Evolutionary conservation across 257 asterid genomes (phyloP).

Genomic region (Coffea canephora): DNA sequence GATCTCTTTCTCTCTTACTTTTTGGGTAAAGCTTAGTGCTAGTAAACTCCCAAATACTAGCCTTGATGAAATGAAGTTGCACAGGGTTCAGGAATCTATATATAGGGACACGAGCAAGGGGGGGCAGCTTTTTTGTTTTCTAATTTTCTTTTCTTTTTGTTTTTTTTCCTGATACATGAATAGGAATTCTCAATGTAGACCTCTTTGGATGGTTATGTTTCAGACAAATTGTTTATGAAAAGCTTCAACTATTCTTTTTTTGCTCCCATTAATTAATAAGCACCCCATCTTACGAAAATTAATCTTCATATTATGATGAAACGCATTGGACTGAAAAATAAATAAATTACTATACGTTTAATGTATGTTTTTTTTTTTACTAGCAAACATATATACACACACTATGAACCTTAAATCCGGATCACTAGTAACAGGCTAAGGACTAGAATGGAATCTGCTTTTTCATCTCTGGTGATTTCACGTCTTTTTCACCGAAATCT

Average conservation of each 20-base stretch:
- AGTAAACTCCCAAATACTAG: not conserved
- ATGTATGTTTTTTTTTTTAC: no score
- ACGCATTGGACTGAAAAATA: no score
- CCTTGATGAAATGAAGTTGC: conserved; percentile 31
- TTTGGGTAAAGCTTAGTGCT: conserved; percentile 5
- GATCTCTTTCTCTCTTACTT: conserved; percentile 25
- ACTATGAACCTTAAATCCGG: not conserved
- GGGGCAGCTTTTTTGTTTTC: not conserved
- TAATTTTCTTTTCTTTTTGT: not conserved
- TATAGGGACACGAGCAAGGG: not conserved
- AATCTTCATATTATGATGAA: no score
- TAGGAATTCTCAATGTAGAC: no score
- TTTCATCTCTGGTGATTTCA: conserved; percentile 10
- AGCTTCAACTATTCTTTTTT: no score
- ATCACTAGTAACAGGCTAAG: not conserved
- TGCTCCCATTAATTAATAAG: no score
- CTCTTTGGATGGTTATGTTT: no score
- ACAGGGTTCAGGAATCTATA: conserved; percentile 13
- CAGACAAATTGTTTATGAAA: no score
- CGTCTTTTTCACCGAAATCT: conserved; percentile 49
- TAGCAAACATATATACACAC: no score
- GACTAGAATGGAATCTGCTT: conserved; percentile 23
- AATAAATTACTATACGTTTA: no score
- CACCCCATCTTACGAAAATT: no score
- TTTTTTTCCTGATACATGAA: not conserved